Evolutionary conservation across 2,329 filamentous ascomycete genomes (phyloP).

Genomic region (Pseudocercospora crystallina): DNA sequence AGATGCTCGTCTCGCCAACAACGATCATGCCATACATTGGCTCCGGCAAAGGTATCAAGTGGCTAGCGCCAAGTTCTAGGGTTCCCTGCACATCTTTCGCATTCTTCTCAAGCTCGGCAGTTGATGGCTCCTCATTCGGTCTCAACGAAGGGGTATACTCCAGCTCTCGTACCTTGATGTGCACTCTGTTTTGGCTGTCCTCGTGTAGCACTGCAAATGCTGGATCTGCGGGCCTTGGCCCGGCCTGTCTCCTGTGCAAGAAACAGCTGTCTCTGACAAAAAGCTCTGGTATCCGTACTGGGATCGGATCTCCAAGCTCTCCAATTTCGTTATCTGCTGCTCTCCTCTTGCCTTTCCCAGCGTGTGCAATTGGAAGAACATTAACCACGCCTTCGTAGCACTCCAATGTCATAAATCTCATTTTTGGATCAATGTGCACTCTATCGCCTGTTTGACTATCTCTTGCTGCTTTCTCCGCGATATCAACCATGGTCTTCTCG

Average conservation of each 20-base stretch:
- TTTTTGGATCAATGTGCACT: constrained; percentile 79
- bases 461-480: constrained; percentile 61
- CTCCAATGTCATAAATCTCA: constrained; percentile 65
- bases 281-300: constrained; percentile 64
- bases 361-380: constrained; percentile 60
- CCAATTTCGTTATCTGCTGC: constrained; percentile 50
- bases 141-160: constrained; percentile 49
- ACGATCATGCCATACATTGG: constrained; percentile 54
- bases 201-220: constrained; percentile 66
- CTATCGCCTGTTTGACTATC: constrained; percentile 81
- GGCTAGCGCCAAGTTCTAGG: constrained; percentile 60
- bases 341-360: constrained; percentile 49
- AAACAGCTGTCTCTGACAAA: constrained; percentile 67
- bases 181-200: constrained; percentile 57
- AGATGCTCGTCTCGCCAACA: constrained; percentile 65
- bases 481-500: constrained; percentile 58
- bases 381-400: constrained; percentile 68
- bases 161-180: constrained; percentile 57
- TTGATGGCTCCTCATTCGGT: constrained; percentile 47
- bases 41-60: constrained; percentile 61
- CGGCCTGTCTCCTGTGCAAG: constrained; percentile 53
- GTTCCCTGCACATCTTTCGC: constrained; percentile 47
- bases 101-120: constrained; percentile 56
- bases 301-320: constrained; percentile 61
- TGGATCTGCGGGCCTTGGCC: constrained; percentile 49